Base-by-base conservation (phyloP, 2,329 filamentous ascomycete species). In the Amesomyces nigricolor region DNA sequence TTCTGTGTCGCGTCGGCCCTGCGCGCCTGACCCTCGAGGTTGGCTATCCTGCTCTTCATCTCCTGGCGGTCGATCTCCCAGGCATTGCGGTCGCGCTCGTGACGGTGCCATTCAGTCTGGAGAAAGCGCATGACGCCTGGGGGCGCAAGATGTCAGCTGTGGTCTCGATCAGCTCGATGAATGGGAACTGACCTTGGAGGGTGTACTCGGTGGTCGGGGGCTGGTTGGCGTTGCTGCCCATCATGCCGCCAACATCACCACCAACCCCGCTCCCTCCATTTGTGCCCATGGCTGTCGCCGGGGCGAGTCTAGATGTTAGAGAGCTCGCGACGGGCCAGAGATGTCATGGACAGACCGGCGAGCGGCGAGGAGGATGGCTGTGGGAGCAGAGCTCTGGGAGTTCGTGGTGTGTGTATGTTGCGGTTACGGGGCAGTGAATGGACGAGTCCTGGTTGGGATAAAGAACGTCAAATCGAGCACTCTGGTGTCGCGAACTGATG, bases 1-100 rank as follows among this genome's bases (percentile, higher is more conserved):
- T 91, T 91, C 66, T 95, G 91, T 56, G 91, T 83, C 59, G 89
- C 87, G 72, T 95, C 94, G 49, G 89, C 87, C 63, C 92, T 89
- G 61, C 91, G 81, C 32, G 87, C 83, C 63, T 95, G 89, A 53
- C 94, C 94, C 73, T 99, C 94, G 62, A 97, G 82, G 66, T 89
- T 88, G 50, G 92, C 92, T 74, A 99, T 96, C 67, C 95, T 86
- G 63, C 89, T 91, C 77, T 95, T 96, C 94, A 99, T 97, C 75
- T 99, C 94, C 66, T 95, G 94, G 68, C 91, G 87, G 73, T 99
- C 94, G 70, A 99, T 99, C 73, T 99, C 94, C 94, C 94, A 99
- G 38, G 91, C 87, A 74, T 99, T 99, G 66, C 94, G 85, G 69
- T 96, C 94, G 73, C 94, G 88, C 74, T 99, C 94, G 72, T 99